Base-by-base conservation (phyloP, 495 filamentous ascomycete genomes). In the Tuber aestivum region DNA sequence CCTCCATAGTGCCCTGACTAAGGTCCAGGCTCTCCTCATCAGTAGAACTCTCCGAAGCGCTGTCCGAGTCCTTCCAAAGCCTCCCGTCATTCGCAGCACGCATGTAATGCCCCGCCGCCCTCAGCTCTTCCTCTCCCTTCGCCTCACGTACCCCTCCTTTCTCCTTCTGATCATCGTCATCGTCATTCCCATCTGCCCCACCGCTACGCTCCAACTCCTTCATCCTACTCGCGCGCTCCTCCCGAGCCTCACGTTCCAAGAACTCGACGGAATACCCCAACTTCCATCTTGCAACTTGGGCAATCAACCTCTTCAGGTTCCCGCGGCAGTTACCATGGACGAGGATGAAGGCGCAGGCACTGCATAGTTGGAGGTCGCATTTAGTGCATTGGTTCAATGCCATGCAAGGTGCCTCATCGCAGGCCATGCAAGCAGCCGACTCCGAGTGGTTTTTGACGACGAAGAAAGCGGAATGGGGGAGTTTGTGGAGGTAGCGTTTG, bases 251-350 rank as follows among this genome's bases (percentile, higher is more conserved):
- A 23, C 79, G 75, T 38, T 70, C 75, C 23, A 81, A 23, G 56
- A 81, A 81, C 10, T 14, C 40, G 7, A 14, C 37, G 0, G 75
- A 78, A 40, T 81, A 81, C 16, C 79, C 79, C 12, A 81, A 37
- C 23, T 81, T 81, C 79, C 79, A 81, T 41, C 79, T 74, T 20
- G 79, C 79, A 38, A 69, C 70, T 20, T 72, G 69, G 10, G 73
- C 68, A 40, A 81, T 75, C 32, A 81, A 38, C 10, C 72, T 69
- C 18, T 70, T 56, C 18, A 81, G 45, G 18, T 81, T 76, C 5
- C 79, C 79, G 40, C 79, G 79, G 21, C 80, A 56, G 18, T 74
- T 56, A 3, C 23, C 35, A 23, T 74, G 74, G 20, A 72, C 75
- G 32, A 81, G 80, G 42, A 81, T 70, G 56, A 70, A 77, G 7